Conservation (phyloP, 345 rosid species). For the Theobroma cacao region DNA sequence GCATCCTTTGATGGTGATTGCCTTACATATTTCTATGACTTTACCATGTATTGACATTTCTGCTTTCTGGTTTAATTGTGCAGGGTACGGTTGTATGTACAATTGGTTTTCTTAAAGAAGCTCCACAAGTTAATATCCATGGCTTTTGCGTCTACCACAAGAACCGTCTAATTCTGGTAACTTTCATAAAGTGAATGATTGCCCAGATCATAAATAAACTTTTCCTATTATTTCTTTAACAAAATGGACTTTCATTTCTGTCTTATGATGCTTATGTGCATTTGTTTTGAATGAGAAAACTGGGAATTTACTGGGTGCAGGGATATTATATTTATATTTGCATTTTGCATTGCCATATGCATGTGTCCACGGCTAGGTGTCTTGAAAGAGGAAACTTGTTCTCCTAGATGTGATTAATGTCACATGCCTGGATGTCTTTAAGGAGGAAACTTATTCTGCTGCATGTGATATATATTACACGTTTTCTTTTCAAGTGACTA, state of each 20-base stretch:
- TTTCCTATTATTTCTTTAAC: background rate
- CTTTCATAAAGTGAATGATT: slow-evolving; percentile 7
- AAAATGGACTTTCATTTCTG: background rate
- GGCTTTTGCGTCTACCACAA: slow-evolving; percentile 92
- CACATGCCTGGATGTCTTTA: background rate
- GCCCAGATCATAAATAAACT: background rate
- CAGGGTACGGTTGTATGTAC: slow-evolving; percentile 81
- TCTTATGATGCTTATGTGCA: background rate
- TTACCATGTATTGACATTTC: background rate
- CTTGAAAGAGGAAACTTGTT: background rate
- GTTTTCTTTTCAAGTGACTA: background rate
- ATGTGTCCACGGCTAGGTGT: background rate
- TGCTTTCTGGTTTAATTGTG: slow-evolving; percentile 21
- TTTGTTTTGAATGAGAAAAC: background rate
- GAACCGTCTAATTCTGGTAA: slow-evolving; percentile 87
- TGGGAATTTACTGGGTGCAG: background rate
- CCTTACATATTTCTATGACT: background rate
- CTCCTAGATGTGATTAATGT: background rate
- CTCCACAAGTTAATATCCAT: slow-evolving; percentile 67
- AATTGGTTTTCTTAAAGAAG: slow-evolving; percentile 90
- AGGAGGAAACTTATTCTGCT: background rate
- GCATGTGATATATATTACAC: background rate
- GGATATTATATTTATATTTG: background rate
- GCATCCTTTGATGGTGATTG: background rate
- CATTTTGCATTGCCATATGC: background rate